phyloP scores from a whole-genome alignment of 768 basidiomycete species.

The Boletus rubescentipes region DNA sequence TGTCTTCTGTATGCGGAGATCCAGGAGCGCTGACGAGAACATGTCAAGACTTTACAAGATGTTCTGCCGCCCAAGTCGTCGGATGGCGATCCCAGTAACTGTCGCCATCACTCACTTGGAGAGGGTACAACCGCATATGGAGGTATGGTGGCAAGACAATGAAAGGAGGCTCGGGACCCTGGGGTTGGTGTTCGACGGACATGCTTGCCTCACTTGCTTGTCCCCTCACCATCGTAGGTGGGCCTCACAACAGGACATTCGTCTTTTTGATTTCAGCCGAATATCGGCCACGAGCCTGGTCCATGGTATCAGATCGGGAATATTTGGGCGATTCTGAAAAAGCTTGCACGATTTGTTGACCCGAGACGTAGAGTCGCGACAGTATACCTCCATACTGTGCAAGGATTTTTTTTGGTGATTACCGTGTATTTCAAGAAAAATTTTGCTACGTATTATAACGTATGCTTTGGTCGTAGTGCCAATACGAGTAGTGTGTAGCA shows the following conservation, averaged over 20 bases:
- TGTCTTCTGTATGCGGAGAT: slow-evolving; percentile 22
- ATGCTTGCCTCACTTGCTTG: slow-evolving; percentile 30
- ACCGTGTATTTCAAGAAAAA: too few species aligned
- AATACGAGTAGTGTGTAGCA: too few species aligned
- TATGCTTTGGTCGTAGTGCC: too few species aligned
- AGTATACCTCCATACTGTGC: too few species aligned
- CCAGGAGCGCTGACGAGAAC: slow-evolving; percentile 14
- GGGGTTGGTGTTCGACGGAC: slow-evolving; percentile 26
- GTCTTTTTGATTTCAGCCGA: slow-evolving; percentile 9
- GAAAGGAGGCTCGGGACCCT: slow-evolving; percentile 12
- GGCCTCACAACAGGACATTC: slow-evolving; percentile 20
- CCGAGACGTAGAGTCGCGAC: too few species aligned
- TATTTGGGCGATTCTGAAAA: background rate
- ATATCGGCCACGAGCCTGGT: background rate
- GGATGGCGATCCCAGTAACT: slow-evolving; percentile 33
- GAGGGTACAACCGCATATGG: slow-evolving; percentile 27
- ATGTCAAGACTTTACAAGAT: slow-evolving; percentile 16
- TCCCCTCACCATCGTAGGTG: slow-evolving; percentile 13
- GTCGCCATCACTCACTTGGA: slow-evolving; percentile 41
- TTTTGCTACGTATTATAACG: too few species aligned
- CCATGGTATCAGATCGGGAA: background rate
- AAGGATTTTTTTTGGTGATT: too few species aligned
- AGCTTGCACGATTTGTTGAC: slow-evolving; percentile 22
- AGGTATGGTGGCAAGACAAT: slow-evolving; percentile 35
- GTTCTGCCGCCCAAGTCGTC: slow-evolving; percentile 35